Evolutionary conservation across 1,284 basidiomycete species (phyloP).

Genomic region (Boletellus dicymbophilus): DNA sequence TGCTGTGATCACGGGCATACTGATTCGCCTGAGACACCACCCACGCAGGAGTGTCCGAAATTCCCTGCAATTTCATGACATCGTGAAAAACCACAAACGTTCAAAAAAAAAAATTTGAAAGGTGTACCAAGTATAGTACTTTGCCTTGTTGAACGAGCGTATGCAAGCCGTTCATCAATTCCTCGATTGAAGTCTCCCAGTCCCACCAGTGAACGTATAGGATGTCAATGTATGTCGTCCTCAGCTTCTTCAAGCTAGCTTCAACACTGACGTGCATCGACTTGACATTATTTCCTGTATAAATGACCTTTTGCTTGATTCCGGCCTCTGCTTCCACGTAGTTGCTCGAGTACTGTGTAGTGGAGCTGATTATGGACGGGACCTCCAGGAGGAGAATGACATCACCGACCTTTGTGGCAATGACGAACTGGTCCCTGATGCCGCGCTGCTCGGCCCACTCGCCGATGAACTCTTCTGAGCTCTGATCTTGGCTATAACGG

Average conservation of each 20-base stretch:
- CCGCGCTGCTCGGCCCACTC: conserved; percentile 51
- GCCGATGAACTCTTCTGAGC: conserved; percentile 28
- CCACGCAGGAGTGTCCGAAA: conserved; percentile 45
- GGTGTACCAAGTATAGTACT: conserved; percentile 41
- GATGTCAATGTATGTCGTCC: conserved; percentile 36
- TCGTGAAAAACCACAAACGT: too few relatives aligned
- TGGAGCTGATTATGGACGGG: too few relatives aligned
- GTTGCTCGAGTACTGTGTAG: neutral
- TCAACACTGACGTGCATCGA: conserved; percentile 24
- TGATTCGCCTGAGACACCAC: conserved; percentile 39
- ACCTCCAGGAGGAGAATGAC: neutral
- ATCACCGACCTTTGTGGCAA: conserved; percentile 49
- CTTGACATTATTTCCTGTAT: conserved; percentile 1
- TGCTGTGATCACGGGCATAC: conserved; percentile 41
- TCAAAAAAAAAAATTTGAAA: neutral
- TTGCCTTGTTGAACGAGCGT: conserved; percentile 41
- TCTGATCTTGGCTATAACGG: conserved; percentile 43
- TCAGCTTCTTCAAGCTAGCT: conserved; percentile 43
- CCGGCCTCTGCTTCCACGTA: neutral
- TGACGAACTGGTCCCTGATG: conserved; percentile 53
- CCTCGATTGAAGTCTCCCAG: conserved; percentile 41
- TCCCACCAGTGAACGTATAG: conserved; percentile 36
- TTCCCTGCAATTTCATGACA: conserved; percentile 16
- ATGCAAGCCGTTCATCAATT: conserved; percentile 46
- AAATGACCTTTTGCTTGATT: conserved; percentile 1